Percentiles rank a stretch among this genome's conserved stretches.
These are phyloP conservation scores for Trypanosoma caninum DNA, from an alignment of 208 protist genomes.

Conservation along the genomic window DNA sequence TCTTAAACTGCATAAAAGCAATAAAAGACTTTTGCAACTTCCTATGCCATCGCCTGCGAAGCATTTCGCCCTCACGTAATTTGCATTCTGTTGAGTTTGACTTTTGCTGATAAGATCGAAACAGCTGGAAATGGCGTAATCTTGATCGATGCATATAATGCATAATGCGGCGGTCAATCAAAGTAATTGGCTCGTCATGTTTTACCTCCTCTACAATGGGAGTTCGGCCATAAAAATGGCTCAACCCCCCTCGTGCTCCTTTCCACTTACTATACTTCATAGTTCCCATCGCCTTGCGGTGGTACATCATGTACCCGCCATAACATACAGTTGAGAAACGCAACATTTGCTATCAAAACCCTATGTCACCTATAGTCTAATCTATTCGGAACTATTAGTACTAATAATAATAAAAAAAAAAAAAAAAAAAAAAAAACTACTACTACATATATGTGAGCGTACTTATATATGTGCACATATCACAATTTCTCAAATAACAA, in stretches of 20 bases:
- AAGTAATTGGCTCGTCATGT: conserved; percentile 57
- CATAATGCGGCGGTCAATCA: conserved; percentile 86
- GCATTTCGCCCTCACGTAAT: conserved; percentile 82
- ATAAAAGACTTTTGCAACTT: conserved; percentile 87
- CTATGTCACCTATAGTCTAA: not conserved
- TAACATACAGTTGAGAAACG: conserved; percentile 32
- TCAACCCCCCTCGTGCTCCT: conserved; percentile 65
- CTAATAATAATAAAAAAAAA: not conserved
- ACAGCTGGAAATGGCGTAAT: conserved; percentile 83
- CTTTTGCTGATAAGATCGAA: conserved; percentile 89
- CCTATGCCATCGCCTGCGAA: conserved; percentile 78
- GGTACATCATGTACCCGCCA: conserved; percentile 89
- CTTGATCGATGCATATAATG: conserved; percentile 83
- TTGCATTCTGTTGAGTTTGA: conserved; percentile 84
- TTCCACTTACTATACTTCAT: conserved; percentile 87
- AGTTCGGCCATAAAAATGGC: conserved; percentile 86
- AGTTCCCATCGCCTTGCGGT: conserved; percentile 80
- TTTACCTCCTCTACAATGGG: conserved; percentile 80
- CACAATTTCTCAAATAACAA: too few relatives aligned
- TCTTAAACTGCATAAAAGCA: conserved; percentile 90
- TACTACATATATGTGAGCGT: too few relatives aligned
- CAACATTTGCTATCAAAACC: conserved; percentile 28
- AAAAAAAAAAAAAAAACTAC: not conserved
- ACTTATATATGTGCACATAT: too few relatives aligned
- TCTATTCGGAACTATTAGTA: too few relatives aligned